Conservation (phyloP, 345 rosid genomes). For the Melaleuca quinquenervia region DNA sequence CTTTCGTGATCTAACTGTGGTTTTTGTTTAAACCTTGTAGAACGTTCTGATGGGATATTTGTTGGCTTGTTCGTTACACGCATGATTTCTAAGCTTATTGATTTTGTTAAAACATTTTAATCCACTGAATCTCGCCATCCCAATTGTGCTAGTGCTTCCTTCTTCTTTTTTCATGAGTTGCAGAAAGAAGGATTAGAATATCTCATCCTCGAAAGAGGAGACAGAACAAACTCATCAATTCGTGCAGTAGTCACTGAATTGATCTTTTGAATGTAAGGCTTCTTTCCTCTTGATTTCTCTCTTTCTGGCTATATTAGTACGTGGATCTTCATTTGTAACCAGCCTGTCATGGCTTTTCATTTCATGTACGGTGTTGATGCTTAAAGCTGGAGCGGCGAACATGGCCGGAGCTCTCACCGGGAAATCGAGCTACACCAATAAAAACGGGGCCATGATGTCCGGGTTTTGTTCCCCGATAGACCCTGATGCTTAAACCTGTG, state of each 20-base stretch:
- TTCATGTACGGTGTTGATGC: neutral
- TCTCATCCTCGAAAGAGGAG: neutral
- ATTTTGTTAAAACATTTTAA: neutral
- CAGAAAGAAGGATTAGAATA: neutral
- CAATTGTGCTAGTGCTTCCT: neutral
- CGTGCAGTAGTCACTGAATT: neutral
- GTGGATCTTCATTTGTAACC: neutral
- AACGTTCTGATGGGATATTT: neutral
- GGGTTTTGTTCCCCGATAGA: neutral
- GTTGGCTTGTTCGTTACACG: neutral
- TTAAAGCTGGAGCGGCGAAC: neutral
- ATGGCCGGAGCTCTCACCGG: neutral
- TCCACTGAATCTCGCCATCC: neutral
- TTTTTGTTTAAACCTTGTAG: neutral
- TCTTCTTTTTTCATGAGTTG: neutral
- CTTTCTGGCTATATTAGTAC: neutral
- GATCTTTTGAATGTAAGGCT: neutral
- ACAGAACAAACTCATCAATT: neutral
- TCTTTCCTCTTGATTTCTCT: neutral
- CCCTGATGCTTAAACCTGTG: neutral
- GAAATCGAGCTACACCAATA: neutral
- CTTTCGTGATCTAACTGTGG: no score
- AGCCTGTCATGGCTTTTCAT: neutral
- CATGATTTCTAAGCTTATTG: neutral
- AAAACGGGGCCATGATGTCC: neutral